Percentiles rank a stretch among this genome's conserved stretches.
Evolutionary conservation across 1,284 basidiomycete species (phyloP).

Genomic region (Polyporus tsugae): DNA sequence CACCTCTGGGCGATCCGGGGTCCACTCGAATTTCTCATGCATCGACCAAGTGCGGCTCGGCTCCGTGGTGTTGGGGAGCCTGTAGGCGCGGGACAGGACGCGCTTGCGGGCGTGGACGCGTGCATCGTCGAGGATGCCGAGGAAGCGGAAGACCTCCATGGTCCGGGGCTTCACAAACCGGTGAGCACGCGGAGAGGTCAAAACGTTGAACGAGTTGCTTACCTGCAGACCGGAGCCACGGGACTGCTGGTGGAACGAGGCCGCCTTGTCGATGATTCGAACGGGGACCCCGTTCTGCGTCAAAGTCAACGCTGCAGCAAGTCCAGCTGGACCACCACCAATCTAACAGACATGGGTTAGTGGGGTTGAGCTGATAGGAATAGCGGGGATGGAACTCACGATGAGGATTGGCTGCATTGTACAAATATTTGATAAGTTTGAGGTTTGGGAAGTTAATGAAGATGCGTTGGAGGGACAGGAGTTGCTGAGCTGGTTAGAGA

Average conservation of each 20-base stretch:
- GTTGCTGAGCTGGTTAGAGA: not conserved
- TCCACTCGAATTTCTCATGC: slow-evolving; percentile 18
- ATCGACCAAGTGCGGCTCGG: slow-evolving; percentile 23
- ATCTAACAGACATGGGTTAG: slow-evolving; percentile 25
- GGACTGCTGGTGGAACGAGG: slow-evolving; percentile 33
- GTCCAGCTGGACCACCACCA: slow-evolving; percentile 40
- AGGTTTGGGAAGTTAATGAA: not conserved
- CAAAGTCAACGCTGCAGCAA: slow-evolving; percentile 37
- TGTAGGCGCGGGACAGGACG: slow-evolving; percentile 28
- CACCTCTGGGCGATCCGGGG: slow-evolving; percentile 37
- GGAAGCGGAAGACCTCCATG: slow-evolving; percentile 33
- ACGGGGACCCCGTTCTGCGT: slow-evolving; percentile 40
- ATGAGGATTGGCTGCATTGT: slow-evolving; percentile 5
- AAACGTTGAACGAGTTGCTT: not conserved
- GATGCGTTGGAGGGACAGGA: not conserved
- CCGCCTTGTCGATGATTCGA: slow-evolving; percentile 48
- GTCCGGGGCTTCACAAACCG: slow-evolving; percentile 30
- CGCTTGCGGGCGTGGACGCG: slow-evolving; percentile 4
- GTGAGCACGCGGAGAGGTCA: not conserved
- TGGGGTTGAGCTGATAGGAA: not conserved
- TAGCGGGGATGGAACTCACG: not conserved
- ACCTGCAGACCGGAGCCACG: slow-evolving; percentile 43
- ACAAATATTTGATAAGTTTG: not conserved
- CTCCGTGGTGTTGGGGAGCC: slow-evolving; percentile 33
- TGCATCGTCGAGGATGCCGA: slow-evolving; percentile 34